phyloP scores from a whole-genome alignment of 768 basidiomycete species.

The Hemileccinum impolitum region DNA sequence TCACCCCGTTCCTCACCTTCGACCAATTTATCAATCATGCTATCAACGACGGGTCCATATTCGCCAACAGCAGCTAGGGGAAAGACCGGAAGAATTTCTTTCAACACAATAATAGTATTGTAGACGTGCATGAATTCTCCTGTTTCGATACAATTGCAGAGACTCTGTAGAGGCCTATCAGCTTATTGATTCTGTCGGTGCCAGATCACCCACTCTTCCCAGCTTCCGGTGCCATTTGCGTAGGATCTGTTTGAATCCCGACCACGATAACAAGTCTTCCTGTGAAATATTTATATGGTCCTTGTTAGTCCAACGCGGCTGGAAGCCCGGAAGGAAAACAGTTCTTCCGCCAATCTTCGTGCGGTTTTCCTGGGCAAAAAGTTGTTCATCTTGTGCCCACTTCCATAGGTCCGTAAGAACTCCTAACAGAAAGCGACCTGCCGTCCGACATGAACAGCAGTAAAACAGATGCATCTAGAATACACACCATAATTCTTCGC shows the following conservation, averaged over 20 bases:
- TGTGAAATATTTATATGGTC: slow-evolving; percentile 34
- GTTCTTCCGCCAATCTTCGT: slow-evolving; percentile 60
- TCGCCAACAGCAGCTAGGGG: slow-evolving; percentile 63
- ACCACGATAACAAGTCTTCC: slow-evolving; percentile 64
- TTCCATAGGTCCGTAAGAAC: slow-evolving; percentile 72
- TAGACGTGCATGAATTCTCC: slow-evolving; percentile 97
- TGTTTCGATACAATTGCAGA: slow-evolving; percentile 78
- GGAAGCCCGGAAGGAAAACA: slow-evolving; percentile 67
- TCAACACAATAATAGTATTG: slow-evolving; percentile 91
- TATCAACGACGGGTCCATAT: slow-evolving; percentile 53
- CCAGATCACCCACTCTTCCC: slow-evolving; percentile 48
- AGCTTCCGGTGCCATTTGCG: slow-evolving; percentile 86
- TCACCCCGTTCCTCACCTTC: slow-evolving; percentile 81
- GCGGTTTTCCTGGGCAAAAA: slow-evolving; percentile 70
- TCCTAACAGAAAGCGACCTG: slow-evolving; percentile 84
- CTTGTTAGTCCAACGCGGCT: slow-evolving; percentile 49
- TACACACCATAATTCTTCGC: slow-evolving; percentile 85
- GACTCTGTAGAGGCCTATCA: slow-evolving; percentile 46
- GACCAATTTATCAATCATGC: slow-evolving; percentile 61
- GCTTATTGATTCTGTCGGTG: neutral
- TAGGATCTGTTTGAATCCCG: slow-evolving; percentile 62
- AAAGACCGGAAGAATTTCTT: slow-evolving; percentile 88
- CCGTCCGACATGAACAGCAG: neutral
- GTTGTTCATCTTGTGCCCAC: slow-evolving; percentile 76
- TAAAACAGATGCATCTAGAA: slow-evolving; percentile 1